Evolutionary conservation across 371 early-diverging fungal species (phyloP).

Genomic region (Mucor mucedo): DNA sequence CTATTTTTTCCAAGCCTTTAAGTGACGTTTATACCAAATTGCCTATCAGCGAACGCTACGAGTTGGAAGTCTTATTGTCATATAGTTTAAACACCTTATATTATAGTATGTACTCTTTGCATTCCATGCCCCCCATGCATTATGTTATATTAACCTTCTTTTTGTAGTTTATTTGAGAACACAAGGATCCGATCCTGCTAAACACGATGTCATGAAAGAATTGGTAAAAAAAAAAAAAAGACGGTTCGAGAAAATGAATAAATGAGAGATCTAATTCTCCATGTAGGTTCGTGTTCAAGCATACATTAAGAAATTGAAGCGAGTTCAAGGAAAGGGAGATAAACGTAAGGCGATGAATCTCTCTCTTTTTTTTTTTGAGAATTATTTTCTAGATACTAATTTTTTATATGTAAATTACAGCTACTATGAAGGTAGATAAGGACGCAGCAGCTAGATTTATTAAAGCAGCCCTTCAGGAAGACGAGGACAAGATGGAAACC

Average conservation of each 20-base stretch:
- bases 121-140: not conserved
- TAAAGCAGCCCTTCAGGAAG: slow-evolving; percentile 40
- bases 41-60: slow-evolving; percentile 51
- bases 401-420: slow-evolving; percentile 20
- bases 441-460: slow-evolving; percentile 63
- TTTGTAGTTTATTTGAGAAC: slow-evolving; percentile 55
- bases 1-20: slow-evolving; percentile 45
- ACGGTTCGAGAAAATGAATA: not conserved
- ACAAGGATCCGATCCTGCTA: slow-evolving; percentile 53
- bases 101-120: slow-evolving; percentile 49
- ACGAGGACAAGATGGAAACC: not conserved
- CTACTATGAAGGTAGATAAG: slow-evolving; percentile 54
- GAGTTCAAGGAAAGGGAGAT: slow-evolving; percentile 42
- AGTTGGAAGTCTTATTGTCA: slow-evolving; percentile 58
- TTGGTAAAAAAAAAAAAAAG: slow-evolving; percentile 36
- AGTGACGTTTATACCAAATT: slow-evolving; percentile 54
- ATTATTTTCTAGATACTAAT: not conserved
- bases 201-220: slow-evolving; percentile 57
- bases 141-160: not conserved
- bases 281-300: slow-evolving; percentile 52
- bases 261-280: not conserved
- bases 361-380: not conserved
- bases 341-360: slow-evolving; percentile 32
- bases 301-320: slow-evolving; percentile 57
- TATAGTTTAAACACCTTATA: slow-evolving; percentile 59